Evolutionary conservation across 2,329 filamentous ascomycete genomes (phyloP).

Genomic region (Pyrenochaeta sp.): DNA sequence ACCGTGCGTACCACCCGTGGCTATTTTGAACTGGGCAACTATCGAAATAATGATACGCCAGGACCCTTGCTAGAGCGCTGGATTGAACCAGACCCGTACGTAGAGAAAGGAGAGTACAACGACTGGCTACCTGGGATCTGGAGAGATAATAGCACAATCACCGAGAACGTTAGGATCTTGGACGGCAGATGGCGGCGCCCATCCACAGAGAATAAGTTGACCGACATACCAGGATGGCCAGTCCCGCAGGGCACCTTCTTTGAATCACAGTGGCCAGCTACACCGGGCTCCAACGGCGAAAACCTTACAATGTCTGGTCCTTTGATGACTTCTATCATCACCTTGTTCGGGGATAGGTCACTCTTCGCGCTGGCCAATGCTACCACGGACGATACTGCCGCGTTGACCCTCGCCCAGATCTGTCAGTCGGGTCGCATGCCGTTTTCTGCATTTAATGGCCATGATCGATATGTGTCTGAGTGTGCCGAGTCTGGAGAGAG

Average conservation of each 20-base stretch:
- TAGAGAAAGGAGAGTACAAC: slow-evolving; percentile 5
- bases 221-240: slow-evolving; percentile 3
- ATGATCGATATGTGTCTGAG: not conserved
- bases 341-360: slow-evolving; percentile 9
- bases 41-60: too few species aligned
- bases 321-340: slow-evolving; percentile 9
- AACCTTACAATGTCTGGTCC: slow-evolving; percentile 9
- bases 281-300: not conserved
- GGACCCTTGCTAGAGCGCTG: too few species aligned
- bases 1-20: slow-evolving; percentile 2
- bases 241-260: not conserved
- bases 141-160: slow-evolving; percentile 1
- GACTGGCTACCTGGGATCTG: slow-evolving; percentile 8
- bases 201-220: slow-evolving; percentile 2
- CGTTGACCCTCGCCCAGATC: slow-evolving; percentile 1
- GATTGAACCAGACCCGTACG: slow-evolving; percentile 3
- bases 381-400: not conserved
- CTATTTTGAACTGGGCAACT: too few species aligned
- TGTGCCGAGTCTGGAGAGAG: not conserved
- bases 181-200: slow-evolving; percentile 4
- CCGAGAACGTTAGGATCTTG: not conserved
- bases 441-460: slow-evolving; percentile 3
- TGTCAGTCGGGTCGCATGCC: slow-evolving; percentile 9
- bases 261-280: not conserved
- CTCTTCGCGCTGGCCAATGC: slow-evolving; percentile 4